Evolutionary conservation across 495 filamentous ascomycete species (phyloP), one percentile per base, ranked within the genome.

Genomic region (Friedmanniomyces endolithicus): DNA sequence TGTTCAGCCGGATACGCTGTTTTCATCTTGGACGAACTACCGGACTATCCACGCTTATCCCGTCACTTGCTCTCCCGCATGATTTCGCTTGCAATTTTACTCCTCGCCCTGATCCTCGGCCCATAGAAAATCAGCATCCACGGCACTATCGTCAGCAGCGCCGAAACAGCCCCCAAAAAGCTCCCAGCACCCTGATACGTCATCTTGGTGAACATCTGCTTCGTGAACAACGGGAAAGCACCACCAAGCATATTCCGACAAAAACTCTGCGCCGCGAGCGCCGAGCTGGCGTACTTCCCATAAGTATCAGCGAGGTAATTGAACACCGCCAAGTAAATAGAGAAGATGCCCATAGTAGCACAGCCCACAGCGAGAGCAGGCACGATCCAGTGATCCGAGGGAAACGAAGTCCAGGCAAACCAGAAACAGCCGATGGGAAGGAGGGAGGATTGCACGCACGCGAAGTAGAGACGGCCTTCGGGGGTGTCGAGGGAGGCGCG

Each of bases 241-340:
- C 88, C 90, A 34, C 83, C 88, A 0, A 96, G 72, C 29, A 95
- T 74, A 66, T 97, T 97, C 1, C 90, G 77, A 59, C 79, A 83
- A 62, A 87, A 90, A 6, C 78, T 83, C 69, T 96, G 90, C 11
- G 89, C 88, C 1, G 90, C 90, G 44, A 96, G 72, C 1, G 90
- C 90, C 9, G 85, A 92, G 51, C 81, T 87, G 1, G 90, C 87
- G 61, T 87, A 94, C 0, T 77, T 73, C 64, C 88, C 84, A 66
- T 95, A 97, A 1, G 79, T 84, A 67, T 95, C 90, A n/a, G 89
- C 88, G 14, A 95, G 76, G 60, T 95, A 95, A 62, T 95, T 97
- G 71, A 95, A 95, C 0, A 87, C 84, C 0, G 90, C 86, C 7
- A 97, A 74, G 64, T 95, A 96, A 43, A 96, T 80, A 40, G 80